Evolutionary conservation across 495 filamentous ascomycete species (phyloP), one percentile per base, ranked within the genome.

Genomic region (Lichenothelia convexa): DNA sequence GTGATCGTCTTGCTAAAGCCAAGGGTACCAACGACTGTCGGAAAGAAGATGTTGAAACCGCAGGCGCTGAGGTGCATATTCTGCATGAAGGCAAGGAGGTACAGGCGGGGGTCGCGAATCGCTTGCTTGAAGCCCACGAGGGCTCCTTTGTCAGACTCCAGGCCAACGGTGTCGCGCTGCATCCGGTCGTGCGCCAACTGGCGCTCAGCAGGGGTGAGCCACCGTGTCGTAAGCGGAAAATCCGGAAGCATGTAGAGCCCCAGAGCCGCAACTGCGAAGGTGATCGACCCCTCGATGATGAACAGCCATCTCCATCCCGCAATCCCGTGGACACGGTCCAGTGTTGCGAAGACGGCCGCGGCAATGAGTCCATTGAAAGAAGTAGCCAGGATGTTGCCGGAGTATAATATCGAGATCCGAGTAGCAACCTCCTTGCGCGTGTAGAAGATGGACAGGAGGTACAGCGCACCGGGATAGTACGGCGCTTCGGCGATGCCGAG

Each of bases 31-130:
- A 89, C 81, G 17, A 92, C 78, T 11, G 80, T 78, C 0, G 83
- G 82, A 60, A 91, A 87, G 67, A 89, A 89, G 54, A 89, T 86
- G 6, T 30, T 21, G 22, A 38, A 38, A n/a, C 79, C 83, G 6
- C 83, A 74, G 2, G 76, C 75, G 34, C 70, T 74, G 19, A 71
- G 69, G 19, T 73, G 68, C 23, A 51, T 39, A 35, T 55, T 36
- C 16, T 40, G 42, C 41, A 51, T 45, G 15, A 55, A 36, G 17
- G 38, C 40, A 38, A 62, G 57, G 7, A 61, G 5, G 52, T 55
- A 67, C 20, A 61, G 44, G n/a, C 46, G 43, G 22, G 50, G 54
- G 39, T 66, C 62, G 16, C 39, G 38, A 9, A 45, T 38, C 19
- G 54, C 62, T 31, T 54, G 44, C 31, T 49, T 47, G 18, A 62